A percentile compares a stretch with the other conserved stretches of the same genome.
Evolutionary conservation across 208 protist species (phyloP).

Genomic region (Sergeia podlipaevii): DNA sequence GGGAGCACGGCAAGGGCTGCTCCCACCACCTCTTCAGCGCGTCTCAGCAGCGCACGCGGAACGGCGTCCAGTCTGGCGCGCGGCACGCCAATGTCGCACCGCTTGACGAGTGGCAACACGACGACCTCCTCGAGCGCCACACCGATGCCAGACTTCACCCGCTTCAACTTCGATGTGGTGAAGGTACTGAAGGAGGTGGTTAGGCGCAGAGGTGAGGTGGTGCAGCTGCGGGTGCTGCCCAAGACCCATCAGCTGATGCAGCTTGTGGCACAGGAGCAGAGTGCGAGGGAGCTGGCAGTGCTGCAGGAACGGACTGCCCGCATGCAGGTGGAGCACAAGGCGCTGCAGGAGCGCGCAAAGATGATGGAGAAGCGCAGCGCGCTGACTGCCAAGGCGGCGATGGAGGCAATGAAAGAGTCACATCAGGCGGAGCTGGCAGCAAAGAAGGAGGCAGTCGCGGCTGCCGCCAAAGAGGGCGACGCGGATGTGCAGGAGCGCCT

Average conservation of each 20-base stretch:
- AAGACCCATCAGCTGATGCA: conserved; percentile 54
- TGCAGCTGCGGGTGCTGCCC: conserved; percentile 53
- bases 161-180: conserved; percentile 33
- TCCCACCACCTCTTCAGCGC: not conserved
- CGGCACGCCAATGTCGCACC: conserved; percentile 5
- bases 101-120: conserved; percentile 2
- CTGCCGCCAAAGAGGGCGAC: conserved; percentile 32
- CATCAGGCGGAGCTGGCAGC: conserved; percentile 49
- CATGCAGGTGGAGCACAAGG: conserved; percentile 38
- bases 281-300: conserved; percentile 31
- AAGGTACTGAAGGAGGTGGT: conserved; percentile 61
- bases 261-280: conserved; percentile 41
- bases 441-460: conserved; percentile 28
- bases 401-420: conserved; percentile 49
- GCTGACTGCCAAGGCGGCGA: conserved; percentile 15
- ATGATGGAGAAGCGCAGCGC: conserved; percentile 28
- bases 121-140: conserved; percentile 1
- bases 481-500: conserved; percentile 53
- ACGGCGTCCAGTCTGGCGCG: not conserved
- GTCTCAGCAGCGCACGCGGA: not conserved
- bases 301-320: conserved; percentile 44
- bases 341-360: conserved; percentile 37
- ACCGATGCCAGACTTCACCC: conserved; percentile 9
- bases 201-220: conserved; percentile 34
- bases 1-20: not conserved